Percentiles rank a stretch among this genome's conserved stretches.
Evolutionary conservation across 2,329 filamentous ascomycete species (phyloP).

Genomic region (Fusarium sarcochroum): DNA sequence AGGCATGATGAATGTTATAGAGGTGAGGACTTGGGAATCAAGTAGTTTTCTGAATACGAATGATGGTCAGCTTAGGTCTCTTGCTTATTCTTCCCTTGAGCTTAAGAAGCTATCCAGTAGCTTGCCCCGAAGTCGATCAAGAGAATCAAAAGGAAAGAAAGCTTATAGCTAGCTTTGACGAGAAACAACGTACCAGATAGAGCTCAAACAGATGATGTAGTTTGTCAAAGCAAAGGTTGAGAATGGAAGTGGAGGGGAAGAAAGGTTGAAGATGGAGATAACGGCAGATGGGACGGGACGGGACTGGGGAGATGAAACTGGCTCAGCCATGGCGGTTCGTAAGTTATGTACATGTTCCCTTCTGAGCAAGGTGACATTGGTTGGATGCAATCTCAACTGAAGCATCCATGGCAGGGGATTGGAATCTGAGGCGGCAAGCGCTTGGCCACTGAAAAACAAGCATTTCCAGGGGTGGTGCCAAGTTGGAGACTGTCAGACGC

Average conservation of each 20-base stretch:
- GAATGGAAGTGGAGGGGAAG: constrained; percentile 4
- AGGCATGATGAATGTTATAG: constrained; percentile 59
- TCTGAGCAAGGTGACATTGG: constrained; percentile 25
- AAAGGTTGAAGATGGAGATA: constrained; percentile 22
- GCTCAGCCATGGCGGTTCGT: constrained; percentile 27
- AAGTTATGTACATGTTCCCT: constrained; percentile 5
- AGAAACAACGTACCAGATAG: constrained; percentile 23
- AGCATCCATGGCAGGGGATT: constrained; percentile 36
- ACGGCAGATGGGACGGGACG: background rate
- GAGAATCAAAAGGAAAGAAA: background rate
- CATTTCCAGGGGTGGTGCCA: constrained; percentile 35
- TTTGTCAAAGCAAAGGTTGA: constrained; percentile 5
- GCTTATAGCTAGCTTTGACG: background rate
- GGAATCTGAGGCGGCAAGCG: constrained; percentile 28
- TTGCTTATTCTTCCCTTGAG: background rate
- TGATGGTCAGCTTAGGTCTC: constrained; percentile 29
- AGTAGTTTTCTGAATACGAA: constrained; percentile 11
- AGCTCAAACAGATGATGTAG: background rate
- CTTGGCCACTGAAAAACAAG: constrained; percentile 42
- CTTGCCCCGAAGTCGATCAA: background rate
- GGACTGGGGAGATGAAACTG: constrained; percentile 33
- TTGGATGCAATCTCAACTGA: constrained; percentile 37
- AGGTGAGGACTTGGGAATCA: background rate
- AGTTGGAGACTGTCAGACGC: background rate
- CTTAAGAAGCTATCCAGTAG: constrained; percentile 4